phyloP scores from a whole-genome alignment of 139 green algal genomes.

The Chlorella sp. region DNA sequence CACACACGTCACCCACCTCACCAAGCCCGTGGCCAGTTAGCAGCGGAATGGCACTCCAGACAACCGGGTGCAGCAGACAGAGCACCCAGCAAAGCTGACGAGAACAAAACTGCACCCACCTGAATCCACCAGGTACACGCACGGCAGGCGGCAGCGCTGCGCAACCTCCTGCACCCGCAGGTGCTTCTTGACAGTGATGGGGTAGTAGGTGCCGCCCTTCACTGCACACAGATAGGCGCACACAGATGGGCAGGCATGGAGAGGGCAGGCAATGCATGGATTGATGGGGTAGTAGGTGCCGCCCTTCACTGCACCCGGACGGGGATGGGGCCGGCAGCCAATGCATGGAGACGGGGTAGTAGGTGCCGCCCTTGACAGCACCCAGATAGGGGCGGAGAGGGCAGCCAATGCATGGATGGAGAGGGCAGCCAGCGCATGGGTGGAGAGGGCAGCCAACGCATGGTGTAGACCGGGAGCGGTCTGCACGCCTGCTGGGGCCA shows the following conservation, averaged over 20 bases:
- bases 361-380: slow-evolving; percentile 77
- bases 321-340: no score
- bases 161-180: slow-evolving; percentile 92
- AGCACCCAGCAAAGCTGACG: no score
- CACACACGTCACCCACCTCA: background rate
- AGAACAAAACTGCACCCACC: slow-evolving; percentile 49
- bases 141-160: slow-evolving; percentile 83
- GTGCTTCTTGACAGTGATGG: slow-evolving; percentile 96
- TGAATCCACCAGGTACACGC: slow-evolving; percentile 94
- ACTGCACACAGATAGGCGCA: background rate
- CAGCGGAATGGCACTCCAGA: no score
- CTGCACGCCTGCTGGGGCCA: no score
- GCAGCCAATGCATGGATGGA: background rate
- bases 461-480: no score
- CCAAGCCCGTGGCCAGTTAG: no score
- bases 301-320: background rate
- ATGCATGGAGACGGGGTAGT: no score
- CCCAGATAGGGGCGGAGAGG: background rate
- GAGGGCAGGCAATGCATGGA: no score
- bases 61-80: no score
- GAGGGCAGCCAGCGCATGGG: background rate
- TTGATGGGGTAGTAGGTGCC: slow-evolving; percentile 6
- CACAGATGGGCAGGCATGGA: background rate
- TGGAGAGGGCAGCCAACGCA: no score
- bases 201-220: slow-evolving; percentile 93